phyloP scores from a whole-genome alignment of 805 yeast genomes.

The Pichia pseudocactophila region DNA sequence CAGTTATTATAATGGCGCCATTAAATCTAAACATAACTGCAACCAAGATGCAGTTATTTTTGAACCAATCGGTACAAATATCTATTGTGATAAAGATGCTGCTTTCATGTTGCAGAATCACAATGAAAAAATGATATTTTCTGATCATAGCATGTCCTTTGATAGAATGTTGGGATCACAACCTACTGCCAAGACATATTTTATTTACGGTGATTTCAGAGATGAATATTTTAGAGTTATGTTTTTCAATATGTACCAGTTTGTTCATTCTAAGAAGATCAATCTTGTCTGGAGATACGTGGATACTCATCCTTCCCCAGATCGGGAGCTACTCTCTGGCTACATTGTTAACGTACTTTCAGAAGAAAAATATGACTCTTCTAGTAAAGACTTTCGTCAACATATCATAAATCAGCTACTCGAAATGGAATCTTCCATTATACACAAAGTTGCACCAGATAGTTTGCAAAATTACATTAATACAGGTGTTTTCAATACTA shows the following conservation, averaged over 20 bases:
- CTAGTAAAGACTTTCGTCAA: too few species aligned
- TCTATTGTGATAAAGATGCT: conserved; percentile 61
- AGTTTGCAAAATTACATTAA: too few species aligned
- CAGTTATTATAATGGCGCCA: conserved; percentile 35
- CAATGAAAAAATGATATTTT: conserved; percentile 16
- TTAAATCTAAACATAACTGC: conserved; percentile 24
- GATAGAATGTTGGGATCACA: conserved; percentile 59
- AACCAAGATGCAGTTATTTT: conserved; percentile 19
- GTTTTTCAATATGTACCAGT: conserved; percentile 48
- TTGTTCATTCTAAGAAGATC: conserved; percentile 54
- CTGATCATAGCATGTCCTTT: conserved; percentile 29
- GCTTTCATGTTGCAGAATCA: conserved; percentile 69
- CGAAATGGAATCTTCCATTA: too few species aligned
- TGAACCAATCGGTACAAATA: conserved; percentile 32
- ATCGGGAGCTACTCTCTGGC: conserved; percentile 37
- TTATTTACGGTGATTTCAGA: conserved; percentile 58
- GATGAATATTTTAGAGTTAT: conserved; percentile 44
- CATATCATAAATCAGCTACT: too few species aligned
- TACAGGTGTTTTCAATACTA: too few species aligned
- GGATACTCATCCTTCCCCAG: conserved; percentile 24
- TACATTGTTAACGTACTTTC: conserved; percentile 60
- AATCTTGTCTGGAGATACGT: conserved; percentile 71
- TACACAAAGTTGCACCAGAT: too few species aligned
- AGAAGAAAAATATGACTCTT: conserved; percentile 51
- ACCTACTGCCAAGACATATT: conserved; percentile 29